These are phyloP conservation scores for Microcyclosporella mali DNA, from an alignment of 2,329 filamentous ascomycete species.

Conservation along the genomic window DNA sequence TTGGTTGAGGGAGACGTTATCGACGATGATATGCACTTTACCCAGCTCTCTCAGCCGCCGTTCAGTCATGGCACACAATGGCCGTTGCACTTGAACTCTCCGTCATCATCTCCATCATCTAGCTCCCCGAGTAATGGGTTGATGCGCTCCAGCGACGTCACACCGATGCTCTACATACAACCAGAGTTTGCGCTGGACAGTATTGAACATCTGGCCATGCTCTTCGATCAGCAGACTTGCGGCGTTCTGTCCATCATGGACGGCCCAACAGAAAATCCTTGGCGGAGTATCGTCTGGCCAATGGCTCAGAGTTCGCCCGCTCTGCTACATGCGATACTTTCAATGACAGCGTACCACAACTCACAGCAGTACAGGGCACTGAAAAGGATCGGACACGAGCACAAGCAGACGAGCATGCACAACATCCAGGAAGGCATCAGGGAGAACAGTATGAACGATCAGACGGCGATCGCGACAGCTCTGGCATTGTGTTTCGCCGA, in stretches of 20 bases:
- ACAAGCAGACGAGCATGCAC: constrained; percentile 60
- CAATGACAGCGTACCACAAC: constrained; percentile 64
- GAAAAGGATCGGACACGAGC: constrained; percentile 58
- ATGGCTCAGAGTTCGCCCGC: constrained; percentile 58
- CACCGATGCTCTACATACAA: constrained; percentile 13
- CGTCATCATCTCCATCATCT: constrained; percentile 6
- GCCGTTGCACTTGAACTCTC: constrained; percentile 15
- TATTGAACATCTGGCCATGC: constrained; percentile 55
- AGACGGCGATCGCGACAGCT: constrained; percentile 64
- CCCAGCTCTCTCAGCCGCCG: constrained; percentile 12
- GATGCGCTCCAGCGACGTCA: constrained; percentile 1
- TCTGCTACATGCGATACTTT: constrained; percentile 61
- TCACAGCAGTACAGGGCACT: constrained; percentile 53
- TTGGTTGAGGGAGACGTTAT: constrained; percentile 9
- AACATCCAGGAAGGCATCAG: constrained; percentile 53
- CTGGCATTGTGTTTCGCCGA: constrained; percentile 63
- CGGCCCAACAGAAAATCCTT: constrained; percentile 63
- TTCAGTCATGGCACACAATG: constrained; percentile 12
- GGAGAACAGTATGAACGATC: constrained; percentile 53
- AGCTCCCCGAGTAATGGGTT: constrained; percentile 1
- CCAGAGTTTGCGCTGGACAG: constrained; percentile 32
- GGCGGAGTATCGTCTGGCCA: constrained; percentile 66
- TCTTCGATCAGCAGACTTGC: constrained; percentile 62
- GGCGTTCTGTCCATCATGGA: constrained; percentile 67
- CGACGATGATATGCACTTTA: constrained; percentile 14